Percentiles rank a stretch among this genome's conserved stretches.
These are phyloP conservation scores for Kwoniella sp. DNA, from an alignment of 768 basidiomycete genomes.

Conservation along the genomic window DNA sequence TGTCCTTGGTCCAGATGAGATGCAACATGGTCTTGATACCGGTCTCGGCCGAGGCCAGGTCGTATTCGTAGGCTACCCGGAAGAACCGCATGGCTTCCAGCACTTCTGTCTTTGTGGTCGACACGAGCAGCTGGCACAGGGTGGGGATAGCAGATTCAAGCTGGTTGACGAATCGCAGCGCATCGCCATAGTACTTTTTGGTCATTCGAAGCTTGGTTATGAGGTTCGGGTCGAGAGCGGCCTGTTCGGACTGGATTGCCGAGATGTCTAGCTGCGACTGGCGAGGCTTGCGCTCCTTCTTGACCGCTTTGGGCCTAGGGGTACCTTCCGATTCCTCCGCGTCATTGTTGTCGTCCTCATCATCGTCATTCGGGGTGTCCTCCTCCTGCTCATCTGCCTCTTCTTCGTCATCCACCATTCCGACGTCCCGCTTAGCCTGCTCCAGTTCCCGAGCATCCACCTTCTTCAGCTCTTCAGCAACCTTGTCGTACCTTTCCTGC, in stretches of 20 bases:
- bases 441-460: slow-evolving; percentile 61
- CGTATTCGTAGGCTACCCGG: slow-evolving; percentile 71
- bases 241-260: slow-evolving; percentile 66
- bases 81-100: slow-evolving; percentile 67
- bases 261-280: slow-evolving; percentile 59
- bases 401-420: slow-evolving; percentile 47
- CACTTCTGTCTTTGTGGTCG: slow-evolving; percentile 57
- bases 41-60: slow-evolving; percentile 73
- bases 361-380: slow-evolving; percentile 24
- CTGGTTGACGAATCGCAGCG: slow-evolving; percentile 71
- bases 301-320: slow-evolving; percentile 28
- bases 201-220: slow-evolving; percentile 64
- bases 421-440: slow-evolving; percentile 45
- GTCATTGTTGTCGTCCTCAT: slow-evolving; percentile 51
- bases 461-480: slow-evolving; percentile 63
- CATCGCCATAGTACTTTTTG: slow-evolving; percentile 84
- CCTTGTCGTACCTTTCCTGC: slow-evolving; percentile 65
- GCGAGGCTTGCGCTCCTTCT: slow-evolving; percentile 54
- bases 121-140: slow-evolving; percentile 73
- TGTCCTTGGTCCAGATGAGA: slow-evolving; percentile 94
- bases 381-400: slow-evolving; percentile 42
- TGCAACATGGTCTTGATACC: slow-evolving; percentile 97
- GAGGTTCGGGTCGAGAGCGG: slow-evolving; percentile 64
- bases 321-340: slow-evolving; percentile 7
- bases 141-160: slow-evolving; percentile 66